phyloP scores from a whole-genome alignment of 352 stramenopile species.

The Globisporangium camurandrum region DNA sequence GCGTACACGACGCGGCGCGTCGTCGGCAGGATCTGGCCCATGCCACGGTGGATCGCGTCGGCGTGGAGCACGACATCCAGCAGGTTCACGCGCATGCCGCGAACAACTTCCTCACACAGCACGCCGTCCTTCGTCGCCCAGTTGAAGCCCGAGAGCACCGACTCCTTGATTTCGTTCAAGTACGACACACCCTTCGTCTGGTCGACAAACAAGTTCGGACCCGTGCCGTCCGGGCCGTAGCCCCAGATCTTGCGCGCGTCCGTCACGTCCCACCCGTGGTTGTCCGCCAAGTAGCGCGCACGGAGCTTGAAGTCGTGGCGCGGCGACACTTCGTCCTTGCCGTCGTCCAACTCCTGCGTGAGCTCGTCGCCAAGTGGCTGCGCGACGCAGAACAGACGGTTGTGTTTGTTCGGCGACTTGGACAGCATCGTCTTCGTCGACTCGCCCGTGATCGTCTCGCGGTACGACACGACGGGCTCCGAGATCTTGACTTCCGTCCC shows the following conservation, averaged over 20 bases:
- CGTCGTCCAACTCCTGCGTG: slow-evolving; percentile 95
- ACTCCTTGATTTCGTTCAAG: slow-evolving; percentile 99
- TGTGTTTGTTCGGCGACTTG: slow-evolving; percentile 99
- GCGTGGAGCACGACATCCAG: slow-evolving; percentile 99
- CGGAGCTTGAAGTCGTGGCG: slow-evolving; percentile 96
- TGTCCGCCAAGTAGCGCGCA: slow-evolving; percentile 95
- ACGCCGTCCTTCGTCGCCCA: slow-evolving; percentile 98
- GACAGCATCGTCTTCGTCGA: slow-evolving; percentile 96
- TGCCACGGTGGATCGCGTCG: slow-evolving; percentile 99
- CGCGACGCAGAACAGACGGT: slow-evolving; percentile 97
- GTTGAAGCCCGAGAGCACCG: slow-evolving; percentile 97
- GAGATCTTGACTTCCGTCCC: slow-evolving; percentile 98
- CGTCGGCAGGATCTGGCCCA: slow-evolving; percentile 99
- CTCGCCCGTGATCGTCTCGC: slow-evolving; percentile 96
- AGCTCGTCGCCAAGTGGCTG: slow-evolving; percentile 91
- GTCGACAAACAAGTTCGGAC: slow-evolving; percentile 98
- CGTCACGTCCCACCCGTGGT: slow-evolving; percentile 96
- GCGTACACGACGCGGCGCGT: slow-evolving; percentile 97
- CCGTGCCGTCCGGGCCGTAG: slow-evolving; percentile 98
- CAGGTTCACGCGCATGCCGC: slow-evolving; percentile 96
- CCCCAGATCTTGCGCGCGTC: slow-evolving; percentile 99
- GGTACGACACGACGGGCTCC: slow-evolving; percentile 98
- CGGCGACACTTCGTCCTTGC: slow-evolving; percentile 86
- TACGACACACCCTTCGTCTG: slow-evolving; percentile 99
- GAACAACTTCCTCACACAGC: slow-evolving; percentile 97